A percentile compares a stretch with the other conserved stretches of the same genome.
Evolutionary conservation across 1,284 basidiomycete genomes (phyloP).

Genomic region (Ganoderma multipileum): DNA sequence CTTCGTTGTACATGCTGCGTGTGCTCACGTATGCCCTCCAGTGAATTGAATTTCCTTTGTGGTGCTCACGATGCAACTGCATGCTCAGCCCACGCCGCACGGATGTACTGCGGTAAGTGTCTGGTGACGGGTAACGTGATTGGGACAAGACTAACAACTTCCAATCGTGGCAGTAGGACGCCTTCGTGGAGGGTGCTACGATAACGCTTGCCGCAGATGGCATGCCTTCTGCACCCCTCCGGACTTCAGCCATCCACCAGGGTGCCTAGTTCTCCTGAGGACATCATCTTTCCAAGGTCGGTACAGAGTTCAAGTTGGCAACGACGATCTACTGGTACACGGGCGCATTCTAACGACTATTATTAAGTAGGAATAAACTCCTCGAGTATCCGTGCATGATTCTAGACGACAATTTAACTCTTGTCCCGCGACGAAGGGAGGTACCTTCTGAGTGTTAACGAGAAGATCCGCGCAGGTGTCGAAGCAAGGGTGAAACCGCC

Average conservation of each 20-base stretch:
- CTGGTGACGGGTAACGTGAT: not conserved
- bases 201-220: not conserved
- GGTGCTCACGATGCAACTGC: not conserved
- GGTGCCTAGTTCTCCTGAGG: no score
- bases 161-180: not conserved
- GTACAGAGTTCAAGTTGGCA: no score
- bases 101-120: not conserved
- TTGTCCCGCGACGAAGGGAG: no score
- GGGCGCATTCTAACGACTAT: no score
- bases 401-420: no score
- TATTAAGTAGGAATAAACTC: no score
- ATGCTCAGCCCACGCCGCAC: not conserved
- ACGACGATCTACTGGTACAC: no score
- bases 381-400: no score
- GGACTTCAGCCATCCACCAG: not conserved
- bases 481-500: no score
- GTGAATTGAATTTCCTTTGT: not conserved
- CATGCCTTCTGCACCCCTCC: not conserved
- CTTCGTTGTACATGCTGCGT: not conserved
- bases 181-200: not conserved
- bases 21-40: not conserved
- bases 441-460: no score
- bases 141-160: not conserved
- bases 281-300: no score
- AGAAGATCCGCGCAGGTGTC: no score